Percentiles rank a stretch among this genome's conserved stretches.
Conservation (phyloP, 176 grass and related monocot genomes). For the Aegilops speltoides region DNA sequence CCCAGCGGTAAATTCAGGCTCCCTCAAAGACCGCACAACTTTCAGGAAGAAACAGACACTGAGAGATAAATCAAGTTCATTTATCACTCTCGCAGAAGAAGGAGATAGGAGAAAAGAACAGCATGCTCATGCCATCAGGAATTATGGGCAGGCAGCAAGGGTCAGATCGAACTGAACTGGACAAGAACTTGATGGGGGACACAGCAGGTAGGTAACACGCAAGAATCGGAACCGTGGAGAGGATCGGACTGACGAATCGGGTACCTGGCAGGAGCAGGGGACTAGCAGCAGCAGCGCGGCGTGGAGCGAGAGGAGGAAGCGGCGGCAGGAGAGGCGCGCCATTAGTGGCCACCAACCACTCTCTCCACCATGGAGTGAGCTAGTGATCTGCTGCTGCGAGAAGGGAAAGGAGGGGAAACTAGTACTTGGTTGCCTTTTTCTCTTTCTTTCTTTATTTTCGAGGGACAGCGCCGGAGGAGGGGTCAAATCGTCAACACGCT, state of each 20-base stretch:
- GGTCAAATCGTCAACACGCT: constrained; percentile 8
- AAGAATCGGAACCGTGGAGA: neutral
- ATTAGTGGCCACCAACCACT: constrained; percentile 26
- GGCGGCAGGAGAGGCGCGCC: constrained; percentile 6
- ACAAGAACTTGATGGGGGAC: neutral
- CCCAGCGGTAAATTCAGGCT: neutral
- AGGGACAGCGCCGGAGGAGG: neutral
- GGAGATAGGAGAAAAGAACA: no score
- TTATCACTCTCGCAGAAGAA: neutral
- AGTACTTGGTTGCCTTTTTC: neutral
- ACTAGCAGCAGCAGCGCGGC: constrained; percentile 18
- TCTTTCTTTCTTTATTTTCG: neutral
- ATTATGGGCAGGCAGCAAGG: neutral
- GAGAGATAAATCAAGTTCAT: neutral
- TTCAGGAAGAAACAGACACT: neutral
- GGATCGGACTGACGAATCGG: neutral
- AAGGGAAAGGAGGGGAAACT: neutral
- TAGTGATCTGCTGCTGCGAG: neutral
- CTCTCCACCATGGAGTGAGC: neutral
- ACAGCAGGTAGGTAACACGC: neutral
- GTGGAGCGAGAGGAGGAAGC: constrained; percentile 18
- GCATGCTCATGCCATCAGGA: neutral
- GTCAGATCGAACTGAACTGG: constrained; percentile 26
- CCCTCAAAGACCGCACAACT: neutral
- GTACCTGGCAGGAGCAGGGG: constrained; percentile 43